Evolutionary conservation across 805 yeast species (phyloP).

Genomic region (Saccharomycopsis capsularis): DNA sequence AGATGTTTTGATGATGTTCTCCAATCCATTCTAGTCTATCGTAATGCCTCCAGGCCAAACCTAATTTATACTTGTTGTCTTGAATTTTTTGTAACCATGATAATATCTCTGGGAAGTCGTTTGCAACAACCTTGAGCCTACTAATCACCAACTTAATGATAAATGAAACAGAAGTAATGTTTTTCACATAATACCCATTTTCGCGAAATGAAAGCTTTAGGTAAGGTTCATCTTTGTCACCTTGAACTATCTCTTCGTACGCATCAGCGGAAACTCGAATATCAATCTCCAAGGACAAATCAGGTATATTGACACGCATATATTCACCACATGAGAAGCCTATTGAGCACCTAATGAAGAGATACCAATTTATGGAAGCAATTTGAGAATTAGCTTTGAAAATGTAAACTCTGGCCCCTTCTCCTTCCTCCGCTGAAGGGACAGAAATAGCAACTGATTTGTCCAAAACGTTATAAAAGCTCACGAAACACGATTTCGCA

Average conservation of each 20-base stretch:
- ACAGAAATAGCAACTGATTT: constrained; percentile 54
- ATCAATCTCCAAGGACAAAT: constrained; percentile 36
- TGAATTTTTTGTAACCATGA: constrained; percentile 26
- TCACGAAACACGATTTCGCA: constrained; percentile 32
- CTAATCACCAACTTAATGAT: constrained; percentile 7
- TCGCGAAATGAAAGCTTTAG: constrained; percentile 7
- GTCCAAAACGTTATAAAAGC: constrained; percentile 60
- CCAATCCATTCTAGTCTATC: constrained; percentile 71
- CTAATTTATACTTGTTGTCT: constrained; percentile 31
- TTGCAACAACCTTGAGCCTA: constrained; percentile 7
- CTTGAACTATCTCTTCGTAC: constrained; percentile 11
- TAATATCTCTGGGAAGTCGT: constrained; percentile 22
- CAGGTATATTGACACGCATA: constrained; percentile 15
- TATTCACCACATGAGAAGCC: constrained; percentile 32
- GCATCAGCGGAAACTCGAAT: constrained; percentile 39
- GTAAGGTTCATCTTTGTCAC: constrained; percentile 14
- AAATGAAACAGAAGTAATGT: constrained; percentile 12
- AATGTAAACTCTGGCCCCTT: constrained; percentile 38
- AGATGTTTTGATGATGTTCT: constrained; percentile 36
- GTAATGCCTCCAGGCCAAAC: constrained; percentile 57
- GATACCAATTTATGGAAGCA: constrained; percentile 58
- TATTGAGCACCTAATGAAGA: constrained; percentile 44
- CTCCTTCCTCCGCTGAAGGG: constrained; percentile 20
- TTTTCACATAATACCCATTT: constrained; percentile 16
- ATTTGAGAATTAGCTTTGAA: constrained; percentile 46